phyloP scores from a whole-genome alignment of 1,139 yeast species.

The Yamadazyma songkhlaensis region DNA sequence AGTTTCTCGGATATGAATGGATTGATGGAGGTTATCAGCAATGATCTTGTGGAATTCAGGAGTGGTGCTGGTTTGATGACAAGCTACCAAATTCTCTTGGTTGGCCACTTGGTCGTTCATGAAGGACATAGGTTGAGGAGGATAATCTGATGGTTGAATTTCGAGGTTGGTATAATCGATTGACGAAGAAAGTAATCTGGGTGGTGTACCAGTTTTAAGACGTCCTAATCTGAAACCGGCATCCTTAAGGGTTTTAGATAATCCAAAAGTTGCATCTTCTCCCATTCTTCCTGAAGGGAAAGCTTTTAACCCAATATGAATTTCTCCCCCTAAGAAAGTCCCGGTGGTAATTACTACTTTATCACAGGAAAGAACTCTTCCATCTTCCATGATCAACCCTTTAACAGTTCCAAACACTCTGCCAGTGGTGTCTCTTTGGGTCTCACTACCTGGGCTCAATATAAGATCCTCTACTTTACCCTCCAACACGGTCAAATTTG shows the following conservation, averaged over 20 bases:
- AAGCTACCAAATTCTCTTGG: constrained; percentile 56
- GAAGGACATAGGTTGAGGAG: constrained; percentile 87
- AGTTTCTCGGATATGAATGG: constrained; percentile 89
- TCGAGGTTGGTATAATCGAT: constrained; percentile 62
- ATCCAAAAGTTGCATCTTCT: constrained; percentile 87
- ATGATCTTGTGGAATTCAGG: constrained; percentile 70
- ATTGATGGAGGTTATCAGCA: constrained; percentile 67
- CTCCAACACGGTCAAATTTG: constrained; percentile 58
- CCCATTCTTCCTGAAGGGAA: constrained; percentile 94
- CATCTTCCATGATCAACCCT: constrained; percentile 75
- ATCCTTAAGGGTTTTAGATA: constrained; percentile 69
- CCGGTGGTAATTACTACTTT: constrained; percentile 92
- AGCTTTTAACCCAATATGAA: constrained; percentile 78
- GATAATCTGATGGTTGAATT: constrained; percentile 75
- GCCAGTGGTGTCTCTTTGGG: constrained; percentile 36
- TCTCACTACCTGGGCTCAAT: too few species aligned
- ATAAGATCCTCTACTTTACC: constrained; percentile 88
- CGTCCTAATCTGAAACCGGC: constrained; percentile 87
- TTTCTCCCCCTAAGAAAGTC: constrained; percentile 90
- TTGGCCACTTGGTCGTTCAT: constrained; percentile 67
- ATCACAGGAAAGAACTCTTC: constrained; percentile 55
- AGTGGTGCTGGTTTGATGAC: constrained; percentile 81
- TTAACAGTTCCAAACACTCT: constrained; percentile 44
- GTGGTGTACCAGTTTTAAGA: constrained; percentile 96
- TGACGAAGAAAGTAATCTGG: constrained; percentile 69